Evolutionary conservation across 768 basidiomycete species (phyloP), one percentile per base, ranked within the genome.

Genomic region (Mycena chlorophos): DNA sequence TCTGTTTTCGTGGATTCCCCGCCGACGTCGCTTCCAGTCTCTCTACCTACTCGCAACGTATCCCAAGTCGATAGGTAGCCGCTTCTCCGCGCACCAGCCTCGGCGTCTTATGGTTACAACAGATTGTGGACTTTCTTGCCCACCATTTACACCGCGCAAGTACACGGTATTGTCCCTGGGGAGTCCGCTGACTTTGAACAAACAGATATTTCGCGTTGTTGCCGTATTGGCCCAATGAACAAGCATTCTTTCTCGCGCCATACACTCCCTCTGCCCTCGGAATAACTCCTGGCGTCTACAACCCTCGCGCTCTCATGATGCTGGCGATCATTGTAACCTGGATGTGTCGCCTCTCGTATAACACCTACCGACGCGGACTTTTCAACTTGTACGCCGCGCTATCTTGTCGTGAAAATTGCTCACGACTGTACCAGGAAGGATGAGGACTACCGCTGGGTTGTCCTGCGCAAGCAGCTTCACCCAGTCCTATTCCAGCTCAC

Each of bases 401-500:
- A 8, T 29, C 19, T 16, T 17, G 20, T 45, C 38, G 8, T 20
- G 16, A 28, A 27, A 45, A 12, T 55, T 52, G 23, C 57, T 40
- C 25, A 48, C 39, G 42, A 22, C 5, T 53, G 4, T 55, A 31
- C 25, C 55, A 91, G 89, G 5, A 78, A 81, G 25, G 91, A 90
- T 23, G 94, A 96, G 69, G 94, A 97, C 69, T 98, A 98, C 65
- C 88, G 96, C 25, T 98, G 95, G 91, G 82, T 76, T 2, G 73
- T 93, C 31, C 77, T 97, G 14, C 84, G 94, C 38, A 68, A 73
- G 37, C 77, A 84, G 46, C 65, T 88, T 3, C 81, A 84, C 14
- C 49, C 67, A 2, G 75, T 75, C 70, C 59, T 83, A 8, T 88
- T 88, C 74, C 80, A 85, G 58, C 56, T 88, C n/a, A 51, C 81